Base-by-base conservation (phyloP, 169 alveolate genomes). In the Plasmodium sp. region DNA sequence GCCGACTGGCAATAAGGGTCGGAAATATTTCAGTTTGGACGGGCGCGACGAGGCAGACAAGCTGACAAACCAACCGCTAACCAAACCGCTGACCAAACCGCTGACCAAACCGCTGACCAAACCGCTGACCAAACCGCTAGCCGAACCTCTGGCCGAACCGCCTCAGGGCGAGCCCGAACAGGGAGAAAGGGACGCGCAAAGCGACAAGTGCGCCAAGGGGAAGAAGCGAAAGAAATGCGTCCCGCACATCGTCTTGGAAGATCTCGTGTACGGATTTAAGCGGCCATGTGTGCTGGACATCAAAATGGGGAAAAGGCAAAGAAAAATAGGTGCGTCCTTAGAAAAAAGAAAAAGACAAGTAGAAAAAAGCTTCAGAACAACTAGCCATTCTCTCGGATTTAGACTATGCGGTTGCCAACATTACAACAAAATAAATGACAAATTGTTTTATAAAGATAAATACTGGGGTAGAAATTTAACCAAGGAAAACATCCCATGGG, bases 381-480 rank as follows among this genome's bases (percentile, higher is more conserved):
- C 97, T 34, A 96, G 97, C 81, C 92, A 92, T 84, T 92, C 95
- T 27, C 94, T 96, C 48, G 96, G 97, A n/a, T 96, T 96, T 75
- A 94, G 97, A 45, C 91, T 96, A 84, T 96, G 97, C 84, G 97
- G 97, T 34, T 84, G 84, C 36, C 97, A 95, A 93, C 92, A 71
- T 82, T 96, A 96, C 91, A 85, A 96, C 92, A 94, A 88, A 80
- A 54, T 75, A 92, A 82, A 54, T 16, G 97, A 96, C 54, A 94
- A 92, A 72, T 84, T 96, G 43, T 96, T 95, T 84, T 96, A 84
- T 83, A 84, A 93, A 43, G 97, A 96, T 86, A 96, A 96, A 83
- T 96, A 96, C 41, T 96, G 97, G 97, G 97, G 97, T 43, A 77
- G 97, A 62, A 92, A 92, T 14, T 84, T 96, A 79, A 93, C 95